These are phyloP conservation scores for Thelephora terrestris DNA, from an alignment of 1,284 basidiomycete species.

Conservation along the genomic window DNA sequence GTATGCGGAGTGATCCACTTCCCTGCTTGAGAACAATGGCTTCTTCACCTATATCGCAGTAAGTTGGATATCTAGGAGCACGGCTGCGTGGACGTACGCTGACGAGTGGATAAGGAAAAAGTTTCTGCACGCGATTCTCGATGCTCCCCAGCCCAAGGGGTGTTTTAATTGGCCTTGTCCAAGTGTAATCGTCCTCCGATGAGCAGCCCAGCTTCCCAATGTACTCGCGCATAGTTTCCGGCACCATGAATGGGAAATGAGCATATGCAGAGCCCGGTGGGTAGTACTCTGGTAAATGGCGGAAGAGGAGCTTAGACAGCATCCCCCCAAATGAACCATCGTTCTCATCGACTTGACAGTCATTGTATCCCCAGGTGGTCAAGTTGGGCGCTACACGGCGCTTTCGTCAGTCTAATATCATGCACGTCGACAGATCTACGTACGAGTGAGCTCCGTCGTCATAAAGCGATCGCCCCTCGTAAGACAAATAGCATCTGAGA, in stretches of 20 bases:
- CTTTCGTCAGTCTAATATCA: background rate
- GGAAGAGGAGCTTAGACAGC: constrained; percentile 62
- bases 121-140: constrained; percentile 25
- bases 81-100: no score
- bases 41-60: no score
- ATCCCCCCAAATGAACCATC: constrained; percentile 69
- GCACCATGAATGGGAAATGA: constrained; percentile 56
- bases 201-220: constrained; percentile 20
- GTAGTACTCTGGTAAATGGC: constrained; percentile 61
- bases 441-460: constrained; percentile 62
- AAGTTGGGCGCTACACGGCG: constrained; percentile 46
- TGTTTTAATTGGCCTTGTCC: constrained; percentile 30
- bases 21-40: no score
- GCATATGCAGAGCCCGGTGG: constrained; percentile 47
- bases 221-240: constrained; percentile 31
- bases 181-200: constrained; percentile 35
- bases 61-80: no score
- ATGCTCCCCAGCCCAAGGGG: constrained; percentile 20
- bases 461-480: constrained; percentile 62
- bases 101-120: constrained; percentile 21
- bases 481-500: constrained; percentile 74
- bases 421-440: constrained; percentile 4
- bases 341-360: constrained; percentile 49
- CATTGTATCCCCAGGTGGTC: constrained; percentile 69
- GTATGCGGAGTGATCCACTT: no score